Evolutionary conservation across 2,329 filamentous ascomycete species (phyloP).

Genomic region (Fusarium nodosum): DNA sequence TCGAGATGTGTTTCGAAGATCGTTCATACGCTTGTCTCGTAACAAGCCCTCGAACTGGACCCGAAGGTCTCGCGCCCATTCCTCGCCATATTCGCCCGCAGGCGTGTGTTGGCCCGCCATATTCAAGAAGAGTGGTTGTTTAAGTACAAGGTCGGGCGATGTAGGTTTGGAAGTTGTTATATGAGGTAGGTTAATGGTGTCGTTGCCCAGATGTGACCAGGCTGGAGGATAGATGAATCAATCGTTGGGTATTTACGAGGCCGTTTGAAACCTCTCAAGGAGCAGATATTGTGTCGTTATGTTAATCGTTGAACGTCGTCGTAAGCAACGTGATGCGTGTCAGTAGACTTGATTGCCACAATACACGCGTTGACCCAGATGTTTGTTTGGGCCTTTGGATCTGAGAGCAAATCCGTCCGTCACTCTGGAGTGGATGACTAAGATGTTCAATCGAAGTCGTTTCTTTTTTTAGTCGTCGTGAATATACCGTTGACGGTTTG

Average conservation of each 20-base stretch:
- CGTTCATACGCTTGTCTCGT: conserved; percentile 87
- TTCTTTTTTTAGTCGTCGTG: conserved; percentile 25
- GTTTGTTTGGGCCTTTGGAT: conserved; percentile 23
- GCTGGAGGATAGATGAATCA: conserved; percentile 25
- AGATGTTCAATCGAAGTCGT: conserved; percentile 13
- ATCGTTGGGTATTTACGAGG: conserved; percentile 42
- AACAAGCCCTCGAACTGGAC: conserved; percentile 89
- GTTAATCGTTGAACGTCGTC: conserved; percentile 47
- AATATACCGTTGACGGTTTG: conserved; percentile 23
- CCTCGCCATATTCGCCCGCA: conserved; percentile 70
- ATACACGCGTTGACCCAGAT: conserved; percentile 44
- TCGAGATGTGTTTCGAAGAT: conserved; percentile 69
- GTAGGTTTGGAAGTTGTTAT: conserved; percentile 11
- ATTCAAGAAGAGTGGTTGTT: conserved; percentile 31
- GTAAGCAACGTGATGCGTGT: conserved; percentile 47
- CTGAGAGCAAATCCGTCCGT: conserved; percentile 29
- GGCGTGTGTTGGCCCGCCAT: conserved; percentile 59
- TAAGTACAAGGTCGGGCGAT: conserved; percentile 8
- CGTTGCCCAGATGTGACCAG: conserved; percentile 36
- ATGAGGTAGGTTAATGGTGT: conserved; percentile 12
- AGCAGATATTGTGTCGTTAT: conserved; percentile 38
- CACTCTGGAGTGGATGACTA: conserved; percentile 34
- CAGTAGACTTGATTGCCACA: conserved; percentile 49
- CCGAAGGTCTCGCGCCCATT: conserved; percentile 83
- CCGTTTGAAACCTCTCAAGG: conserved; percentile 22